Evolutionary conservation across 768 basidiomycete species (phyloP), one percentile per base, ranked within the genome.

Genomic region (Agaricus blazei): DNA sequence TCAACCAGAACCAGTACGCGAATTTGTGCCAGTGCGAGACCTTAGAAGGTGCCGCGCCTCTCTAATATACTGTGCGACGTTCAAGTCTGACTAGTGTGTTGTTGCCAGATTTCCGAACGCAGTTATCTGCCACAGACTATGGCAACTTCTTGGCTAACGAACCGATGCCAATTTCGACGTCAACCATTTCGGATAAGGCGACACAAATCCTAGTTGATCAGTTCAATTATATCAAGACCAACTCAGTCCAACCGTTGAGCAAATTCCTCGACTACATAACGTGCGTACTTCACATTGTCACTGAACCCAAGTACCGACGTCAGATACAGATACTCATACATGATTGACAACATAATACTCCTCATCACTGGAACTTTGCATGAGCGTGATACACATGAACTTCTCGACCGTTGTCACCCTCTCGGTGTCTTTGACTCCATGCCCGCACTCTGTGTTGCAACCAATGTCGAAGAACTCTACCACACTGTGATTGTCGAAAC

Each of bases 311-410:
- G 24, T 3, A n/a, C 28, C 29, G 15, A 48, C 12, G 23, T 23
- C 12, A 23, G 11, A 34, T 49, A 58, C 70, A 97, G 94, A 44
- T 97, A 97, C 68, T 93, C 85, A 29, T 99, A 98, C 73, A 99
- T 99, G 97, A 98, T 99, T 67, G 97, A 99, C 82, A 99, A 99
- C 69, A 90, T 99, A 64, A 87, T 99, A 57, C 80, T 99, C 51
- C 80, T 99, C 65, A 99, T 98, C 59, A 95, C 97, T 14, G 97
- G 97, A 23, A 98, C 96, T 0, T 73, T 99, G 34, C 95, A 98
- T 65, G 95, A 98, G 71, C 81, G 97, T 56, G 96, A 98, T 69
- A 98, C 96, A 2, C 93, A 97, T 61, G 97, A 99, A 67, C 83
- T 99, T 3, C 75, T 99, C 37, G 93, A 95, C 63, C 85, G 97